Evolutionary conservation across 1,284 basidiomycete species (phyloP), one percentile per base, ranked within the genome.

Genomic region (Malassezia psittaci): DNA sequence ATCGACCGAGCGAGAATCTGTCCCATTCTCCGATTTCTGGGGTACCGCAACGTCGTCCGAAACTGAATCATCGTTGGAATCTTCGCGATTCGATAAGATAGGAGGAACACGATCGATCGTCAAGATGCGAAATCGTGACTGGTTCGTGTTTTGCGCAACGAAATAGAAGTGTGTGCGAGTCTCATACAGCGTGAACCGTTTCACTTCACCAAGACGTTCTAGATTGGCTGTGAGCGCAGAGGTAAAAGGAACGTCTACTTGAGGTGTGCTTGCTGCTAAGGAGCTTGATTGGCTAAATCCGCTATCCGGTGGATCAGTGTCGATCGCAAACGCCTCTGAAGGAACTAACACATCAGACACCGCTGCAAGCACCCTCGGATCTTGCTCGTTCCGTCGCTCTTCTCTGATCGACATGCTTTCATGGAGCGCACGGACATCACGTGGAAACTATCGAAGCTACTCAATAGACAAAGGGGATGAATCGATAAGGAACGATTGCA

Each of bases 401-500:
- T 5, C 8, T 19, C 24, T 13, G 3, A 12, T 19, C 43, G 43
- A 21, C 39, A 10, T 24, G n/a, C 39, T 21, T 33, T 34, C 41
- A 12, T 19, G 41, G 16, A 13, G 41, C 41, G 51, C 24, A 37
- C 52, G 47, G 39, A 49, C 34, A 24, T 24, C 43, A 52, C 38
- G 50, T 41, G 43, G 46, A 13, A 7, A 29, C 24, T 29, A 29
- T 29, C 24, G 29, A 9, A 33, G 16, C 39, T 41, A 41, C 39
- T 8, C 15, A 80, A 67, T 79, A 79, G 52, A 80, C 69, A 46
- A 76, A 76, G 13, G 88, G 88, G 59, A 94, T 88, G 73, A 90
- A 94, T 76, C 86, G 88, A 78, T 84, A 93, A 74, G 83, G 85
- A 67, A 93, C 90, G 59, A 88, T 64, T 2, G 40, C 9, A 50